Percentiles rank a stretch among this genome's conserved stretches.
phyloP scores from a whole-genome alignment of 2,329 filamentous ascomycete species.

The Huntiella abstrusa region DNA sequence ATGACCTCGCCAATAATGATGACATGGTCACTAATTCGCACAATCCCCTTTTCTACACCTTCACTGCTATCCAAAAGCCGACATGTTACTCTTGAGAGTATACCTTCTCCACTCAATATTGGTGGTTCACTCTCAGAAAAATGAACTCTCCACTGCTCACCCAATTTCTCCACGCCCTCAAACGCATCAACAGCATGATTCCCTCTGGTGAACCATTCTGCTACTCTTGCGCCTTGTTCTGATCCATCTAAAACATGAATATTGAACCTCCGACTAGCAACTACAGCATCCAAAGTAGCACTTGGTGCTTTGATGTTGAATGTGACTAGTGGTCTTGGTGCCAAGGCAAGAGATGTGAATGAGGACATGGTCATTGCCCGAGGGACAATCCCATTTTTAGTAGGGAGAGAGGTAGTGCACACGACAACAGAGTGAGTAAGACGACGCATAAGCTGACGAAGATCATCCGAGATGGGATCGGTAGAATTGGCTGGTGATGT shows the following conservation, averaged over 20 bases:
- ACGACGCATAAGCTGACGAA: constrained; percentile 34
- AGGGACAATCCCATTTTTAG: constrained; percentile 14
- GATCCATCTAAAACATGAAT: constrained; percentile 34
- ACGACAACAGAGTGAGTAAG: constrained; percentile 37
- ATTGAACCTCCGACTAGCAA: constrained; percentile 27
- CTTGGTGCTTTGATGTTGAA: constrained; percentile 40
- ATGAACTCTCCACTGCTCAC: constrained; percentile 8
- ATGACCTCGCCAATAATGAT: constrained; percentile 33
- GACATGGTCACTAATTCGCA: constrained; percentile 32
- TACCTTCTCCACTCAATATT: constrained; percentile 29
- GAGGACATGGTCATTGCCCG: constrained; percentile 42
- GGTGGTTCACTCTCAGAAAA: constrained; percentile 18
- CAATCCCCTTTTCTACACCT: constrained; percentile 18
- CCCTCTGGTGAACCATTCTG: constrained; percentile 32
- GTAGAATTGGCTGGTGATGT: neutral
- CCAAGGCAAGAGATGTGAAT: constrained; percentile 35
- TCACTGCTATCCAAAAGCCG: constrained; percentile 23
- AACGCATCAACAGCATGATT: constrained; percentile 25
- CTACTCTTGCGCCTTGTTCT: constrained; percentile 27
- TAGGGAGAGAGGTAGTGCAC: constrained; percentile 26
- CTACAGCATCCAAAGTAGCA: constrained; percentile 33
- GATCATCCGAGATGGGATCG: constrained; percentile 22
- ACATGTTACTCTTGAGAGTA: constrained; percentile 31
- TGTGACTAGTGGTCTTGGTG: constrained; percentile 26
- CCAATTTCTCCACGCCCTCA: constrained; percentile 17